Conservation (phyloP, 2,329 filamentous ascomycete species). For the Biscogniauxia mediterranea region DNA sequence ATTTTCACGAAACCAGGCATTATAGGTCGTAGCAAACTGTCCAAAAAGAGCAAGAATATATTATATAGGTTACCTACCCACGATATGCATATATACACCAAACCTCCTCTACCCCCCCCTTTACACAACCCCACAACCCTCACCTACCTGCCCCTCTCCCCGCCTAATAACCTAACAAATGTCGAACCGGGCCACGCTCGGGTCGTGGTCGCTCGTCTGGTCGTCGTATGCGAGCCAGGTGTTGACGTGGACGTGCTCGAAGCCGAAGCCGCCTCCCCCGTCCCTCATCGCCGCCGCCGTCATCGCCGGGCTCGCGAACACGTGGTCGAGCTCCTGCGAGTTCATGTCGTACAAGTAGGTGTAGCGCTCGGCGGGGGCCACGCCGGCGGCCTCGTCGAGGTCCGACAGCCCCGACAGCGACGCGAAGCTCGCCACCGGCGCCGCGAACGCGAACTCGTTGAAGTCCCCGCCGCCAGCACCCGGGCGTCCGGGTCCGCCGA, state of each 20-base stretch:
- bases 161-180: conserved; percentile 48
- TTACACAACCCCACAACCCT: neutral
- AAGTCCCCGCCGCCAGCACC: conserved; percentile 67
- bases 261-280: conserved; percentile 20
- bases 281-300: conserved; percentile 28
- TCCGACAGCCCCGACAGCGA: conserved; percentile 55
- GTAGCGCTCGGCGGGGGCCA: conserved; percentile 59
- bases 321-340: conserved; percentile 68
- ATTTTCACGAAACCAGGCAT: too few relatives aligned
- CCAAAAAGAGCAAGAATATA: too few relatives aligned
- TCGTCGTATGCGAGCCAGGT: conserved; percentile 60
- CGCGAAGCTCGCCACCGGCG: conserved; percentile 56
- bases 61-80: too few relatives aligned
- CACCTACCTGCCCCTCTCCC: neutral
- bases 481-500: conserved; percentile 52
- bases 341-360: conserved; percentile 71
- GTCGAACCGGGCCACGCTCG: conserved; percentile 61
- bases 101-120: too few relatives aligned
- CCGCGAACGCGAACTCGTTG: conserved; percentile 67
- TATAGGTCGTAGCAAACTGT: too few relatives aligned
- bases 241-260: conserved; percentile 70
- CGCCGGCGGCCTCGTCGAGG: conserved; percentile 57
- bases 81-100: too few relatives aligned
- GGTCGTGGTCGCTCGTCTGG: conserved; percentile 67
- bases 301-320: conserved; percentile 60